Evolutionary conservation across 2,329 filamentous ascomycete genomes (phyloP), one percentile per base, ranked within the genome.

Genomic region (Fusarium tupiense): DNA sequence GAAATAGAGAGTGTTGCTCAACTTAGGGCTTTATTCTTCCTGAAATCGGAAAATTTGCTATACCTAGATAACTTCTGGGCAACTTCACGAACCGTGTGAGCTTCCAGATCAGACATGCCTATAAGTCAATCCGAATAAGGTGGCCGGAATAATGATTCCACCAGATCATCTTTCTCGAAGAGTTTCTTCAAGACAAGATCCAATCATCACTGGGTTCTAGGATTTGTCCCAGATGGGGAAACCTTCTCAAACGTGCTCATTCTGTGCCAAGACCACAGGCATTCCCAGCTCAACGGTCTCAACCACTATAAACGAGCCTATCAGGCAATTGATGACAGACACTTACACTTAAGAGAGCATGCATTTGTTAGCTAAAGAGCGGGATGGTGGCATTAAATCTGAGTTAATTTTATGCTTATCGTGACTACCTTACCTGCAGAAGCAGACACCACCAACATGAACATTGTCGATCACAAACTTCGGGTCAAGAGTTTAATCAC

Each of bases 231-330:
- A 35, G 29, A 31, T 31, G 16, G 22, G 59, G 52, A 65, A 67
- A 67, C 61, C 49, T 65, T 65, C 61, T 67, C 64, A 67, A 67
- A 67, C 50, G 38, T 67, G 64, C 64, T 67, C 61, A 61, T 24
- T 24, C 43, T 22, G 43, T 61, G 59, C 59, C 63, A 66, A 52
- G 56, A 63, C 46, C 24, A 53, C 38, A 64, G 40, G n/a, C 38
- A 56, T 31, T 26, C 26, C 38, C 47, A 44, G 59, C 59, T 10
- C 37, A 40, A 41, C 24, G 24, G 26, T 40, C 38, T 26, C 63
- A 29, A 31, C 8, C 31, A 29, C 6, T 19, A 44, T 54, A 43
- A 14, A 61, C n/a, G 29, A 61, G 19, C 61, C 61, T 63, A 61
- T 61, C 35, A 37, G 33, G 14, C 14, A 11, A 5, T 35, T 35